phyloP scores from a whole-genome alignment of 768 basidiomycete genomes.

The Tylopilus vinaceipallidus region DNA sequence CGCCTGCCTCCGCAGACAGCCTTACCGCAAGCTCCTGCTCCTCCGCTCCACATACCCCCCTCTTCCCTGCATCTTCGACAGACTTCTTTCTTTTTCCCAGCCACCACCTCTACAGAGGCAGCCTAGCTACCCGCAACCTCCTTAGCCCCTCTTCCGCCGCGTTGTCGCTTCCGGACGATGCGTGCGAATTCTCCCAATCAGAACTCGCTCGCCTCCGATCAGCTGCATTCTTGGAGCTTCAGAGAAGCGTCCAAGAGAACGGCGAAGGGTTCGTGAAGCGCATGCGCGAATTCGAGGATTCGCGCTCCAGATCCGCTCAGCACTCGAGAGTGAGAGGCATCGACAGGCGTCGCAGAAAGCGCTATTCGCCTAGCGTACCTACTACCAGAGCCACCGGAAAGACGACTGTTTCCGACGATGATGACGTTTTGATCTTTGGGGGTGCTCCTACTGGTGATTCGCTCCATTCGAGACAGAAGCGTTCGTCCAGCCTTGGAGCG shows the following conservation, averaged over 20 bases:
- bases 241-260: slow-evolving; percentile 56
- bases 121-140: slow-evolving; percentile 8
- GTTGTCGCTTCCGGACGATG: slow-evolving; percentile 19
- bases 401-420: slow-evolving; percentile 33
- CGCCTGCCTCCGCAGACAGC: slow-evolving; percentile 30
- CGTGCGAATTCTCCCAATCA: slow-evolving; percentile 20
- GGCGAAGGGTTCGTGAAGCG: slow-evolving; percentile 67
- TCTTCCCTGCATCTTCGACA: slow-evolving; percentile 47
- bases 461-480: slow-evolving; percentile 33
- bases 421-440: slow-evolving; percentile 55
- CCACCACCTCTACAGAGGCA: slow-evolving; percentile 10
- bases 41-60: slow-evolving; percentile 32
- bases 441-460: slow-evolving; percentile 24
- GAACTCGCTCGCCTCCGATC: slow-evolving; percentile 52
- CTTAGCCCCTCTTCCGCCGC: slow-evolving; percentile 24
- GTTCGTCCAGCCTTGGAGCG: slow-evolving; percentile 44
- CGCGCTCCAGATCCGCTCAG: slow-evolving; percentile 41
- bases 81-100: slow-evolving; percentile 47
- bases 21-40: slow-evolving; percentile 22
- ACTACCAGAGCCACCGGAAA: slow-evolving; percentile 15
- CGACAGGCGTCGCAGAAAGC: slow-evolving; percentile 44
- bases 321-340: slow-evolving; percentile 39
- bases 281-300: slow-evolving; percentile 71
- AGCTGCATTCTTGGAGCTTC: slow-evolving; percentile 64
- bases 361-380: slow-evolving; percentile 28